Base-by-base conservation (phyloP, 176 grass and related monocot species). In the Oryza glumipatula region DNA sequence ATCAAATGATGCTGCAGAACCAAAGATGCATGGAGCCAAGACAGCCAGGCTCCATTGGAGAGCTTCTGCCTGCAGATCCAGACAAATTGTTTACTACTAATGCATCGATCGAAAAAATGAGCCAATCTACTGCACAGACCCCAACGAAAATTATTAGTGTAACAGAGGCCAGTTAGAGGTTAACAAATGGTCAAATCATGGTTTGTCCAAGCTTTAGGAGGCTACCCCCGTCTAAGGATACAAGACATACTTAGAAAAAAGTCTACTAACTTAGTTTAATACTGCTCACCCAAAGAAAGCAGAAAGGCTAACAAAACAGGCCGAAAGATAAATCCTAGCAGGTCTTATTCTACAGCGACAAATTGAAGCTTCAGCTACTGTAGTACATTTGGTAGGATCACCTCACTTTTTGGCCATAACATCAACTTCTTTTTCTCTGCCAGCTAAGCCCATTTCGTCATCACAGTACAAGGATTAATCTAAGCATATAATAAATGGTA, bases 161-260 rank as follows among this genome's bases (percentile, higher is more conserved):
- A 35, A 87, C 75, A 65, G 58, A 71, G 28, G 28, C 70, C 11
- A 51, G 45, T 24, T 10, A 54, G 9, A 36, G 23, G 44, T 12
- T 58, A 81, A 76, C 76, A 84, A 21, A 17, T 76, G 70, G 67
- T 23, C 84, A 70, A 89, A 84, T 48, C 72, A 76, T 77, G 48
- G 76, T 51, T 38, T 89, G 76, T 87, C 84, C 44, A 78, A 70
- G 38, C 86, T 92, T 84, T 89, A 76, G 83, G 87, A 86, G 90
- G 39, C 87, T 73, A 83, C 73, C 65, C 83, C 45, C 70, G 39
- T 76, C 73, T 11, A 79, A 82, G 86, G 86, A 82, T 82, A 49
- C 60, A 88, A 49, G 48, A 64, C 77, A 83, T 63, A 43, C 80
- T 9, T 5, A 49, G 47, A 23, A 23, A 70, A 52, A 19, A 44